Percentiles rank a stretch among this genome's conserved stretches.
Conservation (phyloP, 169 alveolate species). For the Eimeria praecox region DNA sequence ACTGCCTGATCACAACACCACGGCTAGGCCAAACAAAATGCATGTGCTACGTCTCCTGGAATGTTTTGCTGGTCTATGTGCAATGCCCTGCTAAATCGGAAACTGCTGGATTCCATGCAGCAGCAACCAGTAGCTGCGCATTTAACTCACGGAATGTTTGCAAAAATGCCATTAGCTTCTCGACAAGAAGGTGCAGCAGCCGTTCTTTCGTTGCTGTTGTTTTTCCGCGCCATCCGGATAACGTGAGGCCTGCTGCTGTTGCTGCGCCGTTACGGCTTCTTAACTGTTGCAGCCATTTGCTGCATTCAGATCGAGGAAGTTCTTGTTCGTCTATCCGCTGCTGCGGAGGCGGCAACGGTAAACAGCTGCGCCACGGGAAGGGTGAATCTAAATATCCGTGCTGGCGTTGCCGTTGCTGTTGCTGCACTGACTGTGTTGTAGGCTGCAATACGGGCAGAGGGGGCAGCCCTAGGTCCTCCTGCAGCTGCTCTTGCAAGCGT, state of each 20-base stretch:
- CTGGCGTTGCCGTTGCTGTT: neutral
- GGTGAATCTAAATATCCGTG: neutral
- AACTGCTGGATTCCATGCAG: neutral
- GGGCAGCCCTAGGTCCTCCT: neutral
- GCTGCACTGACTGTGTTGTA: neutral
- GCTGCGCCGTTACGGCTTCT: neutral
- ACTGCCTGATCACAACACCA: neutral
- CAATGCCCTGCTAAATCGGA: neutral
- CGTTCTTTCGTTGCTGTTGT: constrained; percentile 24
- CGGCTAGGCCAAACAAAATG: neutral
- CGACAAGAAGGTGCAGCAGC: constrained; percentile 9
- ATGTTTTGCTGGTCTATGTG: neutral
- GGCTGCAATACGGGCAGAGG: constrained; percentile 4
- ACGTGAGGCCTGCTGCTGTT: neutral
- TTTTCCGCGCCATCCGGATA: constrained; percentile 13
- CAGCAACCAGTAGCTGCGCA: neutral
- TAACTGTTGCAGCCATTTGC: constrained; percentile 37
- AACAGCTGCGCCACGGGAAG: constrained; percentile 35
- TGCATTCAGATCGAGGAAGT: neutral
- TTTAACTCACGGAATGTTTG: constrained; percentile 15
- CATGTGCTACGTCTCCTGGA: neutral
- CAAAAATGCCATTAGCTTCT: neutral
- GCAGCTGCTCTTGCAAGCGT: neutral
- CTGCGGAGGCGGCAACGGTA: neutral
- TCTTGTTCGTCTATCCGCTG: neutral